Conservation (phyloP, 2,329 filamentous ascomycete genomes). For the Colletotrichum trifolii region DNA sequence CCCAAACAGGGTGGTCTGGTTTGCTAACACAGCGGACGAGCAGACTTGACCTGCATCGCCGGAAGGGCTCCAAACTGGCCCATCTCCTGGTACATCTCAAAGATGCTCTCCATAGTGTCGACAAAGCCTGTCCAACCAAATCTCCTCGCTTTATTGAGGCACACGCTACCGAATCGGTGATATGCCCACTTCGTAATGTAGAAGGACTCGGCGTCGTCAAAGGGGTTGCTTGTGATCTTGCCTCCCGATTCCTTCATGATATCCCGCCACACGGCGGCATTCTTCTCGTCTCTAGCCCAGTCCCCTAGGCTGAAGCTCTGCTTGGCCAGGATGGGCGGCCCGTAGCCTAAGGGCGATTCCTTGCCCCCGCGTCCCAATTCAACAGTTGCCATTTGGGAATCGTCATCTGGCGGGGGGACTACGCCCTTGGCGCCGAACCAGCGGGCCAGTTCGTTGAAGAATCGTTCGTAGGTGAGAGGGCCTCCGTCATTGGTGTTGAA, state of each 20-base stretch:
- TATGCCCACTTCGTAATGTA: slow-evolving; percentile 1
- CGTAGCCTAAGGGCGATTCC: slow-evolving; percentile 11
- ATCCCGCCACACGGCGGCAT: not conserved
- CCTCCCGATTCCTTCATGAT: slow-evolving; percentile 7
- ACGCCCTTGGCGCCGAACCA: slow-evolving; percentile 19
- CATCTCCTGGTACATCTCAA: slow-evolving; percentile 19
- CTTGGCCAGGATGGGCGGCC: slow-evolving; percentile 6
- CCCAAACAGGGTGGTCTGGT: too few species aligned
- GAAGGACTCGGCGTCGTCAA: not conserved
- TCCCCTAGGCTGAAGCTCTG: slow-evolving; percentile 1
- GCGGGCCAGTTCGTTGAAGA: slow-evolving; percentile 4
- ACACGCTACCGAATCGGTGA: not conserved
- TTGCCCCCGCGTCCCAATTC: not conserved
- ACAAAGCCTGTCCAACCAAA: slow-evolving; percentile 14
- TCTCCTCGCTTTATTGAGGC: slow-evolving; percentile 12
- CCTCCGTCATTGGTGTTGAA: slow-evolving; percentile 22
- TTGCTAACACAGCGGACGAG: not conserved
- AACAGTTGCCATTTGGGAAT: slow-evolving; percentile 1
- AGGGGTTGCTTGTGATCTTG: slow-evolving; percentile 7
- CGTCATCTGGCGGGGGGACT: slow-evolving; percentile 6
- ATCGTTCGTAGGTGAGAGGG: slow-evolving; percentile 9
- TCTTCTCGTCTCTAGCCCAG: not conserved
- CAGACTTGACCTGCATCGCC: slow-evolving; percentile 9
- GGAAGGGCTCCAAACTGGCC: slow-evolving; percentile 16
- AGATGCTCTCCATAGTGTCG: slow-evolving; percentile 23